These are phyloP conservation scores for Cryphonectria radicalis DNA, from an alignment of 2,329 filamentous ascomycete genomes.

Conservation along the genomic window DNA sequence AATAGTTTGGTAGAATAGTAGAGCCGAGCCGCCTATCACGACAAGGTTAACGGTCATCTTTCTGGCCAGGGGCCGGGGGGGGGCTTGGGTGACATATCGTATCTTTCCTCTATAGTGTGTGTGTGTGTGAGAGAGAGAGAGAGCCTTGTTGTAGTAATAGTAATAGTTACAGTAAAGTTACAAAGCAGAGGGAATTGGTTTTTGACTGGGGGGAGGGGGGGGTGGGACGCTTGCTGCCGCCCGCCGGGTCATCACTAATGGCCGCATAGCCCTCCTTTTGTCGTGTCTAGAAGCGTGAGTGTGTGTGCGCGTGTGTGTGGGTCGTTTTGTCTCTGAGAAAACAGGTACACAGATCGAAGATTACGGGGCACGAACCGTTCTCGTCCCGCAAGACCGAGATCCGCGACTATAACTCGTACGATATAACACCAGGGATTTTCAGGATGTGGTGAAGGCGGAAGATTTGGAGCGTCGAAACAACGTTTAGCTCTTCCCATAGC, in stretches of 20 bases:
- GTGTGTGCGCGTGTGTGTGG: neutral
- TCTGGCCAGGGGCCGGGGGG: neutral
- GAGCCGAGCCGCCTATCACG: neutral
- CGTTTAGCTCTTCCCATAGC: neutral
- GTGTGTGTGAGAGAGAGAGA: too few species aligned
- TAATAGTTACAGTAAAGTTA: too few species aligned
- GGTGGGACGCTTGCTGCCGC: constrained; percentile 7
- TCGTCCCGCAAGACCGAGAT: constrained; percentile 1
- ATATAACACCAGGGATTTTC: neutral
- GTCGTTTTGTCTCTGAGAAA: neutral
- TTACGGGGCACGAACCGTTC: constrained; percentile 9
- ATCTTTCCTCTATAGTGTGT: too few species aligned
- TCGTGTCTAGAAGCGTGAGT: neutral
- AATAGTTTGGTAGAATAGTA: neutral
- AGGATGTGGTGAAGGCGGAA: neutral
- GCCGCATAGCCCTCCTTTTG: neutral
- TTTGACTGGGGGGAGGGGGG: neutral
- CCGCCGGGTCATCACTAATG: neutral
- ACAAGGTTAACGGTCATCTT: neutral
- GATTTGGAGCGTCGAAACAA: neutral
- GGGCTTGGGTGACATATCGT: neutral
- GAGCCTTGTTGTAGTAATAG: too few species aligned
- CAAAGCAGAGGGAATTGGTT: neutral
- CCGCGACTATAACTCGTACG: constrained; percentile 5
- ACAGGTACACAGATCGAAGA: constrained; percentile 8